Evolutionary conservation across 768 basidiomycete species (phyloP).

Genomic region (Boletus reticulatus): DNA sequence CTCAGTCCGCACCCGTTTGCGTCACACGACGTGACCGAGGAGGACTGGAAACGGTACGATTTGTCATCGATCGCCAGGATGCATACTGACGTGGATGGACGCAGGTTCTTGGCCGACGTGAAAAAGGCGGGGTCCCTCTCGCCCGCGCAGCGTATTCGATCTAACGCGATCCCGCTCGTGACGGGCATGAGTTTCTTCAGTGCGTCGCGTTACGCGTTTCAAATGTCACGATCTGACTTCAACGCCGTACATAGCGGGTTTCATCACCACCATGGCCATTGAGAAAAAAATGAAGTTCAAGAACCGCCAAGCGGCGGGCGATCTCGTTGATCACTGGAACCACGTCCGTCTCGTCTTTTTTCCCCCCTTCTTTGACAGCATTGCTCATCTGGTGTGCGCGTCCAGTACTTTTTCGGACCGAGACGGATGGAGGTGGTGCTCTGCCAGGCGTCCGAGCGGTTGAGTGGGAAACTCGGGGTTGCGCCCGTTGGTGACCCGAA

Average conservation of each 20-base stretch:
- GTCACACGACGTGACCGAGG: conserved; percentile 46
- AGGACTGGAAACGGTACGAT: conserved; percentile 47
- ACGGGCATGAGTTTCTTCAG: conserved; percentile 28
- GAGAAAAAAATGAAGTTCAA: conserved; percentile 31
- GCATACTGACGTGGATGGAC: too few species aligned
- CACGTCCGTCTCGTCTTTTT: conserved; percentile 31
- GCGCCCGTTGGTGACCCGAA: conserved; percentile 21
- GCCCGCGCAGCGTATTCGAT: conserved; percentile 31
- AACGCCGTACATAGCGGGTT: conserved; percentile 8
- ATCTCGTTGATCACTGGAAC: conserved; percentile 50
- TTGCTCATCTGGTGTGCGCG: not conserved
- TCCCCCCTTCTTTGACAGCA: not conserved
- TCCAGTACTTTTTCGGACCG: conserved; percentile 48
- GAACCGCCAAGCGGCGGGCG: conserved; percentile 39
- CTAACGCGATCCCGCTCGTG: conserved; percentile 31
- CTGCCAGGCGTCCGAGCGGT: conserved; percentile 28
- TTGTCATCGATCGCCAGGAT: too few species aligned
- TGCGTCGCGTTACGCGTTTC: not conserved
- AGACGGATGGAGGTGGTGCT: conserved; percentile 44
- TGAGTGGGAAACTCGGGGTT: conserved; percentile 24
- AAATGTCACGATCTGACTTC: too few species aligned
- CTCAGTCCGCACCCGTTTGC: conserved; percentile 47
- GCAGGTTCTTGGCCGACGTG: conserved; percentile 37
- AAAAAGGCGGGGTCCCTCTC: conserved; percentile 35
- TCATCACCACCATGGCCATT: conserved; percentile 14